Evolutionary conservation across 2,329 filamentous ascomycete genomes (phyloP).

Genomic region (Bipolaris gigantea): DNA sequence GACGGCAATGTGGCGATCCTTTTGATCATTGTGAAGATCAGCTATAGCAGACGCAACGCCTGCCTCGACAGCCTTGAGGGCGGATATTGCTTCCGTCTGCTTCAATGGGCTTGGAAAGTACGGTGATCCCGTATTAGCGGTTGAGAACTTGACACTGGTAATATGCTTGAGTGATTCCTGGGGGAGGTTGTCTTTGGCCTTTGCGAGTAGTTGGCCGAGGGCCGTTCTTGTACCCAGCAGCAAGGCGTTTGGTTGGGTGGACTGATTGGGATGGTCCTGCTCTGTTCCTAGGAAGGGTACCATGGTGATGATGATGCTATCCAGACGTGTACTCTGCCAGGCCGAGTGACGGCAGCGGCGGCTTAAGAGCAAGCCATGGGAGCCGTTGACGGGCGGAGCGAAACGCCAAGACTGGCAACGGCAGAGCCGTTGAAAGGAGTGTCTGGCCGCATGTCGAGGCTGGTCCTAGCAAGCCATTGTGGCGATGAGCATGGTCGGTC

Average conservation of each 20-base stretch:
- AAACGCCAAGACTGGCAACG: constrained; percentile 11
- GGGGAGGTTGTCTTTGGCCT: constrained; percentile 41
- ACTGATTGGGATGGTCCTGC: constrained; percentile 11
- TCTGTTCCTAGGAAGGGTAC: constrained; percentile 33
- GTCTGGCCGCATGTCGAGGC: constrained; percentile 25
- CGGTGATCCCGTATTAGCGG: constrained; percentile 43
- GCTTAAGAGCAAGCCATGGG: constrained; percentile 2
- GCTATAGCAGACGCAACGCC: constrained; percentile 63
- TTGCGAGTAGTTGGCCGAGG: constrained; percentile 37
- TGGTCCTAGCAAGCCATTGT: constrained; percentile 9
- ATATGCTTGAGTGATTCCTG: constrained; percentile 38
- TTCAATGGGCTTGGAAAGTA: constrained; percentile 54
- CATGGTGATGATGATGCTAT: constrained; percentile 18
- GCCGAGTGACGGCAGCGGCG: constrained; percentile 4
- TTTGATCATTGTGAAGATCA: constrained; percentile 55
- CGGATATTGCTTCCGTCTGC: constrained; percentile 56
- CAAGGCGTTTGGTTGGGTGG: constrained; percentile 29
- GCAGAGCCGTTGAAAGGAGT: constrained; percentile 13
- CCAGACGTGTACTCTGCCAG: neutral
- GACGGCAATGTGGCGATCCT: constrained; percentile 51
- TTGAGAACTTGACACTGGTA: constrained; percentile 36
- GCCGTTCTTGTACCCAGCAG: constrained; percentile 39
- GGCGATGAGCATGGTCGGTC: constrained; percentile 19
- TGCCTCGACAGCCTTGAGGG: constrained; percentile 63
- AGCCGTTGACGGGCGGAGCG: constrained; percentile 7